phyloP scores from a whole-genome alignment of 352 stramenopile species.

The Phytophthora palmivora region DNA sequence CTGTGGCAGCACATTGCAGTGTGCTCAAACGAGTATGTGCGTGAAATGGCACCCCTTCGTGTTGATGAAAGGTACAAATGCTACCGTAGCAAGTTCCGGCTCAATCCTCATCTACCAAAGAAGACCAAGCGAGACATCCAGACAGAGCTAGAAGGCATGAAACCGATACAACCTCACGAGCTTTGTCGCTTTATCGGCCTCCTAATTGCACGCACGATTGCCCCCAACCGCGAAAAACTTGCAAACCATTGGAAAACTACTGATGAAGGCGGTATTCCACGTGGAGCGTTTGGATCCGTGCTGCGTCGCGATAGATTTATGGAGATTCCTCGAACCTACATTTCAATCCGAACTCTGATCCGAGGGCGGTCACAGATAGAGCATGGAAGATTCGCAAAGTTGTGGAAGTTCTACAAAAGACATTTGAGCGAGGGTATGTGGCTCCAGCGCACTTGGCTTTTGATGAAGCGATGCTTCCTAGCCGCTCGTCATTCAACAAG shows the following conservation, averaged over 20 bases:
- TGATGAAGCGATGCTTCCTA: background rate
- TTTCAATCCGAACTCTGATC: no score
- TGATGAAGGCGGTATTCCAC: conserved; percentile 12
- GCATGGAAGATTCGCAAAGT: background rate
- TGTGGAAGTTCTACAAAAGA: background rate
- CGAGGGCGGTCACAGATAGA: no score
- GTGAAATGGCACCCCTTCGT: background rate
- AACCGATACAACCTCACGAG: no score
- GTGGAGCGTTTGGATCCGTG: conserved; percentile 11
- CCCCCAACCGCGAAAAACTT: conserved; percentile 21
- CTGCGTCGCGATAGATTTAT: no score
- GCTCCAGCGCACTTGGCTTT: background rate
- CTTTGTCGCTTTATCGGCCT: background rate
- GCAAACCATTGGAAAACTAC: conserved; percentile 22
- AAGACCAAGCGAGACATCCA: background rate
- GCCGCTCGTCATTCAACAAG: background rate
- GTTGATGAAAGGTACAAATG: background rate
- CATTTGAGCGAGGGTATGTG: background rate
- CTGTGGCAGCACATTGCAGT: no score
- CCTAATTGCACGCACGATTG: conserved; percentile 8
- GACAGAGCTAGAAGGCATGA: background rate
- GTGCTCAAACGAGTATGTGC: no score
- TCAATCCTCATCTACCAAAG: background rate
- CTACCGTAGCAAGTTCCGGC: background rate
- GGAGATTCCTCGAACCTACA: no score